Evolutionary conservation across 805 yeast species (phyloP).

Genomic region (Zygoascus bituminiphila): DNA sequence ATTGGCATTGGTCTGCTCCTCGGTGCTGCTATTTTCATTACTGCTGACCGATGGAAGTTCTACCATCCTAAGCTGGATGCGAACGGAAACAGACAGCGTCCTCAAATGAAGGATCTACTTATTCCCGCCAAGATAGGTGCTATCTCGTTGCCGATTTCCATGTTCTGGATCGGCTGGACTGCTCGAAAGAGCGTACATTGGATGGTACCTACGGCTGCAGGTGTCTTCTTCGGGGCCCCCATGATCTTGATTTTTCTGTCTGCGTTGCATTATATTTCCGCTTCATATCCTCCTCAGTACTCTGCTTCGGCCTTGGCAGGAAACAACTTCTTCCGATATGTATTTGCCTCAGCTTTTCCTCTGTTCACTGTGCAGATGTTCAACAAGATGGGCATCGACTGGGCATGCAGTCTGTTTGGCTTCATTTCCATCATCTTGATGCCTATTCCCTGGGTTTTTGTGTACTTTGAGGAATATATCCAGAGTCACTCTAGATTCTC

Average conservation of each 20-base stretch:
- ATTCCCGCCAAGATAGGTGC: constrained; percentile 35
- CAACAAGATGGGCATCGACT: constrained; percentile 39
- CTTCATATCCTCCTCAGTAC: constrained; percentile 28
- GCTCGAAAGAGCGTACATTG: constrained; percentile 38
- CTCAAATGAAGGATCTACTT: constrained; percentile 48
- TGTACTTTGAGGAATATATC: constrained; percentile 38
- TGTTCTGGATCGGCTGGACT: constrained; percentile 60
- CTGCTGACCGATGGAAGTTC: neutral
- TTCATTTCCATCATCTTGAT: constrained; percentile 40
- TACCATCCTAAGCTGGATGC: neutral
- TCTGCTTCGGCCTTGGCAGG: constrained; percentile 63
- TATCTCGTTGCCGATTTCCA: constrained; percentile 42
- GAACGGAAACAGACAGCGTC: neutral
- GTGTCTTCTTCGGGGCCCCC: constrained; percentile 27
- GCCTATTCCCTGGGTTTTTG: constrained; percentile 52
- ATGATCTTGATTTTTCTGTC: constrained; percentile 1
- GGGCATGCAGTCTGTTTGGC: constrained; percentile 51
- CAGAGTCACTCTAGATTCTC: constrained; percentile 5
- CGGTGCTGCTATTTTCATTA: constrained; percentile 28
- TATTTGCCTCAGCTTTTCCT: constrained; percentile 56
- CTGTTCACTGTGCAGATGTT: constrained; percentile 49
- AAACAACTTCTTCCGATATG: constrained; percentile 50
- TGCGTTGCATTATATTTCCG: constrained; percentile 1
- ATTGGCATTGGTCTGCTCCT: constrained; percentile 27
- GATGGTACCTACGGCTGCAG: constrained; percentile 50